A percentile compares a stretch with the other conserved stretches of the same genome.
Conservation (phyloP, 2,329 filamentous ascomycete species). For the Cladosporium oxysporum region DNA sequence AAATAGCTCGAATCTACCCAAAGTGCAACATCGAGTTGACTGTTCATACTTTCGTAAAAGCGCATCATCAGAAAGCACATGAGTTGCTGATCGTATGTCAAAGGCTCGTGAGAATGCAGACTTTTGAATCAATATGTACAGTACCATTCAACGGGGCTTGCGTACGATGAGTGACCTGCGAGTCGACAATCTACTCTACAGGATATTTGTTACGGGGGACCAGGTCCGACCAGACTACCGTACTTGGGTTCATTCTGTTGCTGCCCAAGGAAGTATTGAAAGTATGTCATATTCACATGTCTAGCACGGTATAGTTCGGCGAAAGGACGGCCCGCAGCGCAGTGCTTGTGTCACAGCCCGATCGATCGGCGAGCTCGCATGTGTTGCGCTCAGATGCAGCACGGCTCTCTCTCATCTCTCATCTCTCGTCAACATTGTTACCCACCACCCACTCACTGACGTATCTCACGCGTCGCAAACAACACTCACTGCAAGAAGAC, state of each 20-base stretch:
- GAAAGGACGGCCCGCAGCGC: neutral
- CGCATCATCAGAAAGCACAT: neutral
- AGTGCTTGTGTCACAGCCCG: constrained; percentile 5
- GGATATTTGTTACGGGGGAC: too few relatives aligned
- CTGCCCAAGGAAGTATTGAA: neutral
- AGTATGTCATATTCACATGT: neutral
- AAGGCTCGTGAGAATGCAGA: neutral
- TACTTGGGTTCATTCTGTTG: neutral
- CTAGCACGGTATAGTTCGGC: neutral
- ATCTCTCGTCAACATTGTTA: constrained; percentile 2
- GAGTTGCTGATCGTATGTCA: neutral
- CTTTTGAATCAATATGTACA: neutral
- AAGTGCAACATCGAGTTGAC: neutral
- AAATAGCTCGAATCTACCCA: neutral
- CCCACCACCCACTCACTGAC: constrained; percentile 4
- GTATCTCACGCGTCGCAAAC: constrained; percentile 9
- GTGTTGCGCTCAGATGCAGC: neutral
- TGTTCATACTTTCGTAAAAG: neutral
- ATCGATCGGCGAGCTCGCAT: constrained; percentile 1
- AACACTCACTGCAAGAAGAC: constrained; percentile 11
- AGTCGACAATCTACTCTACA: too few relatives aligned
- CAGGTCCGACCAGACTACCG: neutral
- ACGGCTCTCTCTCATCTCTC: neutral
- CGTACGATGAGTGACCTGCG: neutral
- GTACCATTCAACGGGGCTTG: neutral